phyloP scores from a whole-genome alignment of 2,329 filamentous ascomycete species.

The Tothia fuscella region DNA sequence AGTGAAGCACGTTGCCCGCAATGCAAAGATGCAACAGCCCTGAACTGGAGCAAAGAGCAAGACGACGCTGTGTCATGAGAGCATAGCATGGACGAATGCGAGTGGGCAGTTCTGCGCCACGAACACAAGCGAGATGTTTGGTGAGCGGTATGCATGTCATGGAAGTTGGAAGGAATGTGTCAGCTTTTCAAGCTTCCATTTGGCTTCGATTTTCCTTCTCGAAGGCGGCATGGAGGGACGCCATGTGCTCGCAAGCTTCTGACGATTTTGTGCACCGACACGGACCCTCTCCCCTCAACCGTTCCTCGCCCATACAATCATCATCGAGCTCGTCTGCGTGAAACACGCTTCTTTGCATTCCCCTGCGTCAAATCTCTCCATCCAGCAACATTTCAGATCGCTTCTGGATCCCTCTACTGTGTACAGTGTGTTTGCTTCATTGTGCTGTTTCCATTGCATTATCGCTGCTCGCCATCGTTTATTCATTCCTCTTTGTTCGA shows the following conservation, averaged over 20 bases:
- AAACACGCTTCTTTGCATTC: background rate
- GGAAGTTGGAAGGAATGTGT: too few relatives aligned
- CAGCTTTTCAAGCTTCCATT: too few relatives aligned
- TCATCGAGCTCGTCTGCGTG: background rate
- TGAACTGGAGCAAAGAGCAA: too few relatives aligned
- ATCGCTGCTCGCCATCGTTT: background rate
- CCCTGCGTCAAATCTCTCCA: slow-evolving; percentile 3
- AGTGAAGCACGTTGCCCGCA: too few relatives aligned
- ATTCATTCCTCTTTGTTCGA: slow-evolving; percentile 1
- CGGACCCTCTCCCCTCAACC: too few relatives aligned
- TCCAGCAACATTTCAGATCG: background rate
- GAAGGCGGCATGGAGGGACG: slow-evolving; percentile 1
- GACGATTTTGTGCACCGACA: background rate
- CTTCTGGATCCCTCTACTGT: background rate
- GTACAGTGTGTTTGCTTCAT: background rate
- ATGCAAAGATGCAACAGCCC: too few relatives aligned
- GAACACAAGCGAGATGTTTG: too few relatives aligned
- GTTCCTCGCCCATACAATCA: background rate
- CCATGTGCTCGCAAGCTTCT: slow-evolving; percentile 2
- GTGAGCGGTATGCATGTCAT: too few relatives aligned
- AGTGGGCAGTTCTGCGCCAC: too few relatives aligned
- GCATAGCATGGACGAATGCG: too few relatives aligned
- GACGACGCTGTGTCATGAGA: too few relatives aligned
- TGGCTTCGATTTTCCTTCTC: too few relatives aligned
- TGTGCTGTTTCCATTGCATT: background rate